Base-by-base conservation (phyloP, 1,284 basidiomycete species). In the Cystobasidiaceae sp. region DNA sequence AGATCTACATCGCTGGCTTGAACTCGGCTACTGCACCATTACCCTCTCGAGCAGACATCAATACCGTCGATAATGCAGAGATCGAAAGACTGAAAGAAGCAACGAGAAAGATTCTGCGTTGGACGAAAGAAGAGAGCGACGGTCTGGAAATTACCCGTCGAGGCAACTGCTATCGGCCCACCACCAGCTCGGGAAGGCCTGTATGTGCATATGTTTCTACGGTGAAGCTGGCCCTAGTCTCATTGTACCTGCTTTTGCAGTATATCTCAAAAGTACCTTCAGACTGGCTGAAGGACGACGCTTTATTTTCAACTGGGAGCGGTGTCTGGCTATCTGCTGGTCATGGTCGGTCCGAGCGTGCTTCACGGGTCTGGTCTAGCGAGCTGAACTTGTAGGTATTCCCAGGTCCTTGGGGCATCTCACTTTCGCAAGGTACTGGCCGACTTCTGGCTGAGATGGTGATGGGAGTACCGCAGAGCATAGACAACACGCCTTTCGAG, bases 371-470 rank as follows among this genome's bases (percentile, higher is more conserved):
- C 28, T 9, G 13, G 2, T 46, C 2, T 13, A 19, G 3, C 23
- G 6, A 17, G 17, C 15, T 46, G 13, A 17, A 17, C 2, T 3
- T 13, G 2, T 7, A 5, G n/a, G 3, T 46, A 2, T 46, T 13
- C 15, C 5, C 59, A 61, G 59, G 59, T 3, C 59, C 59, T 1
- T 61, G 59, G 59, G 59, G 59, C 21, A 61, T 61, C 25, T 61
- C 59, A 27, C 39, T 61, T 2, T 50, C 46, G 11, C 48, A 49
- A 41, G 50, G 60, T 2, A 54, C 60, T 6, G 60, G 60, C 5
- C 51, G 41, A 34, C 49, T 52, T 2, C 41, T 62, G 23, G 60
- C 60, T 17, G 60, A 62, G 19, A 8, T 62, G 17, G 30, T 62
- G n/a, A 13, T 62, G 32, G 45, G 60, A 3, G 13, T 39, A 19